These are phyloP conservation scores for Saccharomyces hybrid DNA, from an alignment of 1,139 yeast species.

Conservation along the genomic window DNA sequence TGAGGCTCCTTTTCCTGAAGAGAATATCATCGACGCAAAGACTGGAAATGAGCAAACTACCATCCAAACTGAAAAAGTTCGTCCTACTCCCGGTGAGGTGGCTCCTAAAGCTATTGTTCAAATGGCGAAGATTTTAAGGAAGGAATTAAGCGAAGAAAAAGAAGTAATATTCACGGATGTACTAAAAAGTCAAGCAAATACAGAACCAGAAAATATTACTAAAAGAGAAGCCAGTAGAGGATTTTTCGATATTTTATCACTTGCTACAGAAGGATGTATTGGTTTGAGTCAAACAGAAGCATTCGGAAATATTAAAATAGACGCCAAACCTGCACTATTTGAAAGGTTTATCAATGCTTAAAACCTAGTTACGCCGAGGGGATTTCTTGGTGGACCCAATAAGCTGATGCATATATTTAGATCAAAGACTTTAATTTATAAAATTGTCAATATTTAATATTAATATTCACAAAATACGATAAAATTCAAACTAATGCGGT, in stretches of 20 bases:
- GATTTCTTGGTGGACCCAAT: neutral
- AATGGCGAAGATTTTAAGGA: constrained; percentile 2
- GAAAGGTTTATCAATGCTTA: constrained; percentile 33
- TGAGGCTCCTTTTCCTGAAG: constrained; percentile 2
- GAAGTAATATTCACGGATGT: neutral
- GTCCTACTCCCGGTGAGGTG: constrained; percentile 1
- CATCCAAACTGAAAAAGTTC: constrained; percentile 1
- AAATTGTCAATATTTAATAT: neutral
- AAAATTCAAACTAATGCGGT: neutral
- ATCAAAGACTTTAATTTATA: neutral
- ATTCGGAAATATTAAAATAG: constrained; percentile 52
- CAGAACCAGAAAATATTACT: constrained; percentile 45
- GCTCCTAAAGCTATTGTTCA: neutral
- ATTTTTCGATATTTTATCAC: constrained; percentile 74
- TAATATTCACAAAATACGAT: neutral
- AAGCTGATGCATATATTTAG: neutral
- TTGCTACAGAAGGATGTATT: constrained; percentile 73
- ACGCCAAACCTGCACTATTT: constrained; percentile 44
- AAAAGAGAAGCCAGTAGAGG: constrained; percentile 62
- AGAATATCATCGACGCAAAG: neutral
- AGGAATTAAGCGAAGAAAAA: neutral
- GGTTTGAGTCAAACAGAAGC: constrained; percentile 51
- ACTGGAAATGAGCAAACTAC: neutral
- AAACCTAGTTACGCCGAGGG: neutral
- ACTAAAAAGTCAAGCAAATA: neutral